A percentile compares a stretch with the other conserved stretches of the same genome.
phyloP scores from a whole-genome alignment of 169 alveolate species.

The Plasmodium knowlesi region DNA sequence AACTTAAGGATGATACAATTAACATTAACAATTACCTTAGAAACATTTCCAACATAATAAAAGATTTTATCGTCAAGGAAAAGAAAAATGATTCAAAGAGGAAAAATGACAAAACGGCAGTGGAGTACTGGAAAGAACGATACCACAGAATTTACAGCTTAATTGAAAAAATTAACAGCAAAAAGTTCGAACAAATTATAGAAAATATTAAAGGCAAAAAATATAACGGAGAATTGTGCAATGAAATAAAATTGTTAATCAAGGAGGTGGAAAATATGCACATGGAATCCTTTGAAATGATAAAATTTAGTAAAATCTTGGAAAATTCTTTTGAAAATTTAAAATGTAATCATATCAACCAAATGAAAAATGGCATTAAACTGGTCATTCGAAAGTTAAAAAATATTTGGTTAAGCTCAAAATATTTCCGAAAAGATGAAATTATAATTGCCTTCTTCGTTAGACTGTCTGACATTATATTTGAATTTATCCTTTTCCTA shows the following conservation, averaged over 20 bases:
- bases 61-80: conserved; percentile 48
- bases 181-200: conserved; percentile 58
- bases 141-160: conserved; percentile 37
- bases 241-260: conserved; percentile 45
- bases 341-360: conserved; percentile 31
- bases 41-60: conserved; percentile 36
- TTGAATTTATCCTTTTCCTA: conserved; percentile 63
- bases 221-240: conserved; percentile 46
- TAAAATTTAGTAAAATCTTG: conserved; percentile 57
- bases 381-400: conserved; percentile 54
- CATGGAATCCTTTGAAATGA: conserved; percentile 75
- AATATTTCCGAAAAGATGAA: conserved; percentile 72
- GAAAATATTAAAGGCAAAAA: conserved; percentile 52
- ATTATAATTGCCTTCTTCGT: conserved; percentile 61
- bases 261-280: conserved; percentile 62
- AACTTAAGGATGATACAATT: conserved; percentile 45
- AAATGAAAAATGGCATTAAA: conserved; percentile 70
- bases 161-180: conserved; percentile 69
- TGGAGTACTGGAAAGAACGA: conserved; percentile 55
- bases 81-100: conserved; percentile 38
- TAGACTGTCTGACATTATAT: conserved; percentile 40
- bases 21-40: conserved; percentile 47
- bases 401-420: conserved; percentile 72
- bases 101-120: conserved; percentile 60
- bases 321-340: conserved; percentile 60